A percentile compares a stretch with the other conserved stretches of the same genome.
Evolutionary conservation across 164 flowering plant genomes (phyloP).

Genomic region (Aristolochia californica): DNA sequence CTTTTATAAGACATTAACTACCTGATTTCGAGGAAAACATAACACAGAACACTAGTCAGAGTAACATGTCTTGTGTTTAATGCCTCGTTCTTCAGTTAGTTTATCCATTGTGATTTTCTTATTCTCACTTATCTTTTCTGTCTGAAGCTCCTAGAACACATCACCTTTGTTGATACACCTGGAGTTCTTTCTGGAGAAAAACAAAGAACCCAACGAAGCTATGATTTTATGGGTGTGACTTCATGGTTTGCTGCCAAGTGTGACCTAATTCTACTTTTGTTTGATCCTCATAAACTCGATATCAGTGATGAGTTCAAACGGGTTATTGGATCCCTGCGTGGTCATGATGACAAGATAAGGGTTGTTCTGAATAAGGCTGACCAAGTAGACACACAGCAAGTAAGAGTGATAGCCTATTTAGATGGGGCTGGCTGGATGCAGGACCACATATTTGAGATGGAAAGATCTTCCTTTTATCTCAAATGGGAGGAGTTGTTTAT

Average conservation of each 20-base stretch:
- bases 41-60: too few species aligned
- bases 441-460: too few species aligned
- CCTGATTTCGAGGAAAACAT: too few species aligned
- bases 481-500: too few species aligned
- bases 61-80: too few species aligned
- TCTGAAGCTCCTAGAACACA: slow-evolving; percentile 76
- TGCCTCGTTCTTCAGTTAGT: too few species aligned
- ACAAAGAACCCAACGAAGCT: slow-evolving; percentile 89
- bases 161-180: slow-evolving; percentile 93
- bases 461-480: too few species aligned
- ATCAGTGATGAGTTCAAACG: slow-evolving; percentile 96
- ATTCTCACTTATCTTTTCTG: slow-evolving; percentile 1
- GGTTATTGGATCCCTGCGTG: slow-evolving; percentile 85
- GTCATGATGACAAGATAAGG: slow-evolving; percentile 96
- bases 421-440: too few species aligned
- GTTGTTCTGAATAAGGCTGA: slow-evolving; percentile 97
- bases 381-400: slow-evolving; percentile 98
- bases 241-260: slow-evolving; percentile 99
- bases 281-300: slow-evolving; percentile 97
- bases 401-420: slow-evolving; percentile 13
- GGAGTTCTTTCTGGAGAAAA: slow-evolving; percentile 98
- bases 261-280: slow-evolving; percentile 80
- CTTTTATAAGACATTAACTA: too few species aligned
- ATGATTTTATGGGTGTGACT: slow-evolving; percentile 95
- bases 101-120: slow-evolving; percentile 5